Base-by-base conservation (phyloP, 495 filamentous ascomycete genomes). In the Penicillium malachiteum region DNA sequence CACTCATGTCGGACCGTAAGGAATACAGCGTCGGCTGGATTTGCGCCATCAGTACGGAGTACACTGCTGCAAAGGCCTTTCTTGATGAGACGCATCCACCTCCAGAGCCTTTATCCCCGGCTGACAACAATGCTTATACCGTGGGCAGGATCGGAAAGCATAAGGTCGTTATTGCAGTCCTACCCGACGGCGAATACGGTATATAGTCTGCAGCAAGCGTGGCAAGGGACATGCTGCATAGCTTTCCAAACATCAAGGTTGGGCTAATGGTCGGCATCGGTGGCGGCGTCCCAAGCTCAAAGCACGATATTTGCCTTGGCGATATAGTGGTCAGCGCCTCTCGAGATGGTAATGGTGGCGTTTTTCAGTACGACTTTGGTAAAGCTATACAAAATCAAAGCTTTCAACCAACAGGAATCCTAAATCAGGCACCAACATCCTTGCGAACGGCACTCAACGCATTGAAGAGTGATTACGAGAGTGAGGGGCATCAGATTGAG, bases 251-350 rank as follows among this genome's bases (percentile, higher is more conserved):
- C 7, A 53, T 81, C 13, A 50, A 68, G 16, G 56, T 77, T 33
- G 57, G 68, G n/a, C 55, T 83, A 38, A 75, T 81, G 65, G 77
- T 82, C 7, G 78, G 78, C 14, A 76, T 80, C 49, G 76, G 71
- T 3, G 76, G 76, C 14, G 77, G 77, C n/a, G 43, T 62, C 2
- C 65, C 70, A 3, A 60, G 48, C 33, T 31, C 41, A 13, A 50
- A 48, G 11, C 37, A 57, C 16, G 65, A 74, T 50, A 63, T 71
- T 34, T 57, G 56, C 11, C 51, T 66, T 1, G 65, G 65, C 8
- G 65, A 68, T 53, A 56, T 68, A 7, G 53, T 66, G 13, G 62
- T 68, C 7, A 59, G 65, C 16, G 48, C 37, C 12, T 59, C 65
- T 2, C 9, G 12, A 14, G 26, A 38, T n/a, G 11, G 18, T 7